Evolutionary conservation across 306 rosid species (phyloP), one percentile per base, ranked within the genome.

Genomic region (Fragaria iinumae): DNA sequence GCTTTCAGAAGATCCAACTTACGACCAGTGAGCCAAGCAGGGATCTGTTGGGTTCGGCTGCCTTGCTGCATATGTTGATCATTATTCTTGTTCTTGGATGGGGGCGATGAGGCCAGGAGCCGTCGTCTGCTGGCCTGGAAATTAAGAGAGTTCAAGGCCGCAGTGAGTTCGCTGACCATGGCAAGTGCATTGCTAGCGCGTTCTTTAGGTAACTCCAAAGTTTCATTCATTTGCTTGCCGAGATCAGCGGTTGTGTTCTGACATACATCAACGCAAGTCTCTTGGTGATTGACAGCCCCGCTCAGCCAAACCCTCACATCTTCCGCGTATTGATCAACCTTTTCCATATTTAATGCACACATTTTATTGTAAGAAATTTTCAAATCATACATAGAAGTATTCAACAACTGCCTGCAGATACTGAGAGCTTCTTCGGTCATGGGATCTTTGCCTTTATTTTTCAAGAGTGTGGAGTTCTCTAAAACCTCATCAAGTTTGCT

Each of bases 281-380:
- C 83, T 53, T 87, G 90, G 73, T 86, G 88, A 0, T 89, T 80
- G 2, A 91, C 59, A 0, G 94, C 80, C 0, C 79, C 94, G 2
- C 88, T 78, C 2, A 91, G 56, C 98, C 97, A 94, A 11, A 90
- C 84, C 60, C 88, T 84, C 4, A 91, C 84, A 64, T 91, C 92
- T 20, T 77, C 87, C 0, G 77, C 47, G 70, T 75, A 87, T 8
- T 90, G 86, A 25, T 49, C 36, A 0, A 90, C 0, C 66, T 85
- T 85, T 25, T 2, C 23, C 0, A 76, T 0, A 0, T 91, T 91
- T 16, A 87, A 80, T 0, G 47, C 32, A 0, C 91, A 87, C 32
- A 90, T 20, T 36, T 52, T 71, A 0, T 77, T 41, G 2, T 82
- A 50, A 0, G 97, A 92, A 0, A 56, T 71, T 0, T 71, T 23